Evolutionary conservation across 2,329 filamentous ascomycete species (phyloP).

Genomic region (Curvularia sp.): DNA sequence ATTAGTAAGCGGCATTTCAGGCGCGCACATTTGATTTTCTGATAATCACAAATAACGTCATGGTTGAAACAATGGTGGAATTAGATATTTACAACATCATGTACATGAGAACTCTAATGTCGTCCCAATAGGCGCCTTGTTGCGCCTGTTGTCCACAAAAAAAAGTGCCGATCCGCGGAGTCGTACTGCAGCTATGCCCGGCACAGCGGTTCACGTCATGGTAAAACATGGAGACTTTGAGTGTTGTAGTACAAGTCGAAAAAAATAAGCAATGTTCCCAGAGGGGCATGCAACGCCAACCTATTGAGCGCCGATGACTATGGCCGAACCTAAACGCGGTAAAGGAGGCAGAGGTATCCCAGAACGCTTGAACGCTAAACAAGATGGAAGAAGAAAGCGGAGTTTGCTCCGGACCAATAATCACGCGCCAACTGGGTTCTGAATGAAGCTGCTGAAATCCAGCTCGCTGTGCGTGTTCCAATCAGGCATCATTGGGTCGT

Average conservation of each 20-base stretch:
- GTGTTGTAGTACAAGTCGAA: constrained; percentile 19
- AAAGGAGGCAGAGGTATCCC: constrained; percentile 28
- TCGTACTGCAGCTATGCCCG: constrained; percentile 6
- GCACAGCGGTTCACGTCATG: constrained; percentile 33
- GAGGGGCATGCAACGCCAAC: constrained; percentile 14
- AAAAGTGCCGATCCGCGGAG: constrained; percentile 12
- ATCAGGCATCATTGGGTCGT: constrained; percentile 45
- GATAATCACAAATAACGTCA: constrained; percentile 1
- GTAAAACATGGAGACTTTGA: constrained; percentile 28
- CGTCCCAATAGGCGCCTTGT: not conserved
- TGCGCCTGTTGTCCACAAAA: not conserved
- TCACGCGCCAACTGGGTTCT: constrained; percentile 46
- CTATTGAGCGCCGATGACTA: constrained; percentile 24
- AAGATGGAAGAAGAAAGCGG: constrained; percentile 30
- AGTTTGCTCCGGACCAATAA: constrained; percentile 27
- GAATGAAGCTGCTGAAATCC: constrained; percentile 49
- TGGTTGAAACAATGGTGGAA: constrained; percentile 11
- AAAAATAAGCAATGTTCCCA: constrained; percentile 16
- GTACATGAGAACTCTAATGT: not conserved
- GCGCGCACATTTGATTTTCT: constrained; percentile 12
- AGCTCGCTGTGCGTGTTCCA: constrained; percentile 47
- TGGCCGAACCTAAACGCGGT: constrained; percentile 30
- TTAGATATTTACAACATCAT: constrained; percentile 17
- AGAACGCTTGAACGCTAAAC: constrained; percentile 49
- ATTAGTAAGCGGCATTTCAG: constrained; percentile 17